Base-by-base conservation (phyloP, 345 rosid species). In the Eucalyptus cloeziana region DNA sequence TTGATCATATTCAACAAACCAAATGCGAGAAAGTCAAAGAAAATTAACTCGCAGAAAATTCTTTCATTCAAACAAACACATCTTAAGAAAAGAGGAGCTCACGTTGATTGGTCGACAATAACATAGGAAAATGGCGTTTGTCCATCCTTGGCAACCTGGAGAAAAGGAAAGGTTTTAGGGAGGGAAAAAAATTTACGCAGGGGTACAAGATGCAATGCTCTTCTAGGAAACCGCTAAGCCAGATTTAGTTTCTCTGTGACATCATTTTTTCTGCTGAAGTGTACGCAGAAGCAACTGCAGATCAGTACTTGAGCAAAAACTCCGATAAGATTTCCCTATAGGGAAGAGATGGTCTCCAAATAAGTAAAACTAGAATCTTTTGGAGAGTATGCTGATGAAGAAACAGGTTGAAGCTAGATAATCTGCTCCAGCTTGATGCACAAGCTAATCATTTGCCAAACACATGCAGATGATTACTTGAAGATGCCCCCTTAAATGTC, bases 101-200 rank as follows among this genome's bases (percentile, higher is more conserved):
- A 97, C 99, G 95, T 95, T 92, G 96, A 92, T 87, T 90, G 92
- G 88, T 97, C 98, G 86, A 96, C 97, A 5, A 97, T 95, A 89
- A 97, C 80, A 92, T 96, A 97, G 19, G 99, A 95, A 93, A 96
- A 97, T 12, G 99, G 95, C 62, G 99, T 96, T 89, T 94, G 92
- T 69, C 99, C 99, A 87, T 89, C 95, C 92, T 94, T 86, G 83
- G 97, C 93, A 81, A 96, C 99, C 99, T 97, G 93, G 43, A 88
- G 13, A 90, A 87, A 86, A n/a, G 1, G 33, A 51, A 86, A 60
- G 54, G 25, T 33, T 25, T 33, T 3, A 7, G 52, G 40, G 37
- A 64, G 76, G 1, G 13, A 15, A 7, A 64, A 64, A n/a, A 4
- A 64, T 0, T 15, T 16, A 64, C 10, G 8, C 5, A 8, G 10